phyloP scores from a whole-genome alignment of 306 rosid genomes.

The Sicyos edulis region DNA sequence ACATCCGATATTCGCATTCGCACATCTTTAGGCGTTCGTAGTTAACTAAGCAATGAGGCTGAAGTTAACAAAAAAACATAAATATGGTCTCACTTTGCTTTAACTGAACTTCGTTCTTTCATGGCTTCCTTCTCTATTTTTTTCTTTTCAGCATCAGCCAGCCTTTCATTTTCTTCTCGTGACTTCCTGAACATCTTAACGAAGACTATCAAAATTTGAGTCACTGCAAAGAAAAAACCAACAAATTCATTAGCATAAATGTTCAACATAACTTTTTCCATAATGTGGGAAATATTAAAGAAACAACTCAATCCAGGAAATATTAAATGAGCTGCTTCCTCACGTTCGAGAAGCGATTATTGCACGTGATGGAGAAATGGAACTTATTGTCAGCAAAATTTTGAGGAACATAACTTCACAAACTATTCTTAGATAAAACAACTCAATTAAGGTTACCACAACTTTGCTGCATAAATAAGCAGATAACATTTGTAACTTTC shows the following conservation, averaged over 20 bases:
- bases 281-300: background rate
- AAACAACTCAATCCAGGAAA: background rate
- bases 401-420: background rate
- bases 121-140: conserved; percentile 84
- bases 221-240: conserved; percentile 52
- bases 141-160: conserved; percentile 83
- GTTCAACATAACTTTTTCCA: background rate
- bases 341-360: background rate
- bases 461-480: background rate
- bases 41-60: background rate
- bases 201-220: conserved; percentile 72
- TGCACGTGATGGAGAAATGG: background rate
- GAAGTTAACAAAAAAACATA: background rate
- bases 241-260: background rate
- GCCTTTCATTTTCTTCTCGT: conserved; percentile 79
- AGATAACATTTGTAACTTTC: background rate
- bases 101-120: conserved; percentile 61
- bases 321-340: background rate
- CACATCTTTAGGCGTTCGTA: background rate
- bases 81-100: conserved; percentile 12
- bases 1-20: background rate
- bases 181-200: conserved; percentile 88
- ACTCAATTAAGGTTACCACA: background rate
- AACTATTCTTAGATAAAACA: background rate
- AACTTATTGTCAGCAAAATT: background rate